Conservation (phyloP, 2,329 filamentous ascomycete genomes). For the Cryoendolithus antarcticus region DNA sequence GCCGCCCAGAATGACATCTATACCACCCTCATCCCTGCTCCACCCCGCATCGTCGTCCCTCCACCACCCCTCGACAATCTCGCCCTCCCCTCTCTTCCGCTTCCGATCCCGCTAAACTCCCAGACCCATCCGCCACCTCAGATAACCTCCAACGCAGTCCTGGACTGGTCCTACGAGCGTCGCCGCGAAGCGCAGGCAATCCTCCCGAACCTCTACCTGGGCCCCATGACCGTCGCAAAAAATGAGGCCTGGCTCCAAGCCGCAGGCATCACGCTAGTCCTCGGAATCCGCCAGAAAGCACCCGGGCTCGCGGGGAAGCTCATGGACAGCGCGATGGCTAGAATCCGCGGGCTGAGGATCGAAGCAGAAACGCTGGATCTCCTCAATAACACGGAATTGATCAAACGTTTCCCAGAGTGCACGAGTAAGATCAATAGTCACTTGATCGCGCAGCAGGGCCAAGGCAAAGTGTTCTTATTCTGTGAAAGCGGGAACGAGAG, state of each 20-base stretch:
- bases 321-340: slow-evolving; percentile 44
- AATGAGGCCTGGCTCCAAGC: slow-evolving; percentile 49
- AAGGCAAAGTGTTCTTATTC: slow-evolving; percentile 67
- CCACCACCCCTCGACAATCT: slow-evolving; percentile 31
- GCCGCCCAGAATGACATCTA: slow-evolving; percentile 23
- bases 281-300: slow-evolving; percentile 56
- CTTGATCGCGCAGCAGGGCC: slow-evolving; percentile 29
- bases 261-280: slow-evolving; percentile 65
- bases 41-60: slow-evolving; percentile 37
- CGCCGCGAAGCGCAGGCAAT: slow-evolving; percentile 66
- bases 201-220: slow-evolving; percentile 71
- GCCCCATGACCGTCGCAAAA: slow-evolving; percentile 57
- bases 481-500: slow-evolving; percentile 87
- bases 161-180: slow-evolving; percentile 77
- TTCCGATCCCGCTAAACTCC: slow-evolving; percentile 20
- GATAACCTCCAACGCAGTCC: slow-evolving; percentile 79
- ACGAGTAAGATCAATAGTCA: slow-evolving; percentile 66
- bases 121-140: slow-evolving; percentile 27
- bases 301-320: slow-evolving; percentile 42
- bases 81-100: slow-evolving; percentile 18
- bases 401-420: slow-evolving; percentile 47
- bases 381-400: slow-evolving; percentile 49
- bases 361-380: slow-evolving; percentile 55
- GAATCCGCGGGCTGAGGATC: slow-evolving; percentile 49
- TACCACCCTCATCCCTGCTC: slow-evolving; percentile 34